Percentiles rank a stretch among this genome's conserved stretches.
phyloP scores from a whole-genome alignment of 1,139 yeast genomes.

The Blastobotrys aristatus region DNA sequence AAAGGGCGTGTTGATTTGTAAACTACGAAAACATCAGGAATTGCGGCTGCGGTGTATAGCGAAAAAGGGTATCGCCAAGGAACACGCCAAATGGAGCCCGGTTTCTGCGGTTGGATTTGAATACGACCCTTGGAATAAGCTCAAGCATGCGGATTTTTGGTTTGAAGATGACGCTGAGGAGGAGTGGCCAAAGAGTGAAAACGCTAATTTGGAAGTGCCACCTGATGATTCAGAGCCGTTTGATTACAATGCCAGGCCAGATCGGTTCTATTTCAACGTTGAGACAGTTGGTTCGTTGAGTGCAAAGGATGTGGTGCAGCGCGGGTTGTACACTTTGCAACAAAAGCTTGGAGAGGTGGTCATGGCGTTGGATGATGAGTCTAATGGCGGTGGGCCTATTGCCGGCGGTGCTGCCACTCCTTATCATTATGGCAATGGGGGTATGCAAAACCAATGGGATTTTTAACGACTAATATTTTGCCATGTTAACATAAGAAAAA shows the following conservation, averaged over 20 bases:
- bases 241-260: constrained; percentile 79
- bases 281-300: constrained; percentile 89
- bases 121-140: constrained; percentile 98
- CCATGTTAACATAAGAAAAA: too few species aligned
- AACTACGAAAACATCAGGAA: constrained; percentile 90
- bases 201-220: constrained; percentile 94
- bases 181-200: constrained; percentile 90
- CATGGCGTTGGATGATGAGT: constrained; percentile 58
- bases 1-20: constrained; percentile 84
- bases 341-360: constrained; percentile 87
- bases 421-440: neutral
- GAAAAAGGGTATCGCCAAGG: constrained; percentile 96
- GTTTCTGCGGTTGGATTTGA: constrained; percentile 97
- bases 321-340: constrained; percentile 80
- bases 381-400: neutral
- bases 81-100: constrained; percentile 98
- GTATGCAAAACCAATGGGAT: neutral
- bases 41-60: constrained; percentile 86
- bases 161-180: constrained; percentile 80
- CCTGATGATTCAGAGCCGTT: constrained; percentile 85
- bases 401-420: constrained; percentile 4
- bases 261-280: constrained; percentile 76
- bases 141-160: constrained; percentile 95
- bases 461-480: neutral
- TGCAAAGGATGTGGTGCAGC: constrained; percentile 81